These are phyloP conservation scores for Medicago arabica DNA, from an alignment of 306 rosid species.

Conservation along the genomic window DNA sequence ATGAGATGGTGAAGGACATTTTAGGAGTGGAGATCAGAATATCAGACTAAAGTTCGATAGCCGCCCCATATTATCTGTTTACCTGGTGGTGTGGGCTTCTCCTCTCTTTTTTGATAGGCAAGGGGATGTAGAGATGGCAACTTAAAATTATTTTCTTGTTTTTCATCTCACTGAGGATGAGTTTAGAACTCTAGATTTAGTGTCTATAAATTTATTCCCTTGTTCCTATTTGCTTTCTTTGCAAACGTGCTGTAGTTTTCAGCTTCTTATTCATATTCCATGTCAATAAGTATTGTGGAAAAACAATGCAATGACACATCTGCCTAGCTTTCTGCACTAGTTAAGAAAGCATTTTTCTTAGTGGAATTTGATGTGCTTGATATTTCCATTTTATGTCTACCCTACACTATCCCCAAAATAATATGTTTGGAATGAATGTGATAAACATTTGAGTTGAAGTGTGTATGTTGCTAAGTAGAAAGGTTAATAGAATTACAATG, in stretches of 20 bases:
- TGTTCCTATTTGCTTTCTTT: conserved; percentile 56
- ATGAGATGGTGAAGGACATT: conserved; percentile 94
- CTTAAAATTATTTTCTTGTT: conserved; percentile 50
- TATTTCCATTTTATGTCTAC: background rate
- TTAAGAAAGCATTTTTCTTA: conserved; percentile 48
- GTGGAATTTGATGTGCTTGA: conserved; percentile 43
- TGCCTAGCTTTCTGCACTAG: conserved; percentile 48
- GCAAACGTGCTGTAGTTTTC: conserved; percentile 53
- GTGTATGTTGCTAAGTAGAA: conserved; percentile 1
- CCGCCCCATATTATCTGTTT: conserved; percentile 30
- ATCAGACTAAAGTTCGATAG: conserved; percentile 66
- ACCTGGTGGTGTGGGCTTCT: conserved; percentile 48
- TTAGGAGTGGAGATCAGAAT: conserved; percentile 97
- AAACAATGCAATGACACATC: conserved; percentile 61
- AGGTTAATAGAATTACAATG: no score
- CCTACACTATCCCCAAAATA: background rate
- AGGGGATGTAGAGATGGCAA: conserved; percentile 70
- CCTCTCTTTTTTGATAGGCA: conserved; percentile 68
- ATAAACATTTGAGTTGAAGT: background rate
- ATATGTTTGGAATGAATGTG: conserved; percentile 13
- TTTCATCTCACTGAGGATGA: conserved; percentile 51
- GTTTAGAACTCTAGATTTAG: conserved; percentile 59
- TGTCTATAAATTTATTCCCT: conserved; percentile 71
- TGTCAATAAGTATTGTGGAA: conserved; percentile 68
- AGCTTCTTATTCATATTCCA: conserved; percentile 56